Base-by-base conservation (phyloP, 148 eudicot species). In the Chenopodium album region DNA sequence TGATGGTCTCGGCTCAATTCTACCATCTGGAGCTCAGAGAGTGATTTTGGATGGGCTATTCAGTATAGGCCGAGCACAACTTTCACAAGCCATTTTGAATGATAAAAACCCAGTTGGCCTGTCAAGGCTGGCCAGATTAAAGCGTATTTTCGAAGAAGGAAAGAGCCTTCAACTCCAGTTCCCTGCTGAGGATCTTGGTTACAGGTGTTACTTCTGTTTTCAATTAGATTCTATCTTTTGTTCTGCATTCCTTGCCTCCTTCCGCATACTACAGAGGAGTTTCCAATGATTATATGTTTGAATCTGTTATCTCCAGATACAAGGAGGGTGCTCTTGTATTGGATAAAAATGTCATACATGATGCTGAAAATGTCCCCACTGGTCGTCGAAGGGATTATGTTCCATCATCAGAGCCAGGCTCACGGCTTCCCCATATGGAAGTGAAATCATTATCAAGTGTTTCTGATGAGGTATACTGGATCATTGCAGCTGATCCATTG, bases 141-240 rank as follows among this genome's bases (percentile, higher is more conserved):
- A 88, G 82, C 86, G 67, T 29, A 96, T 91, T 74, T 91, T 94
- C 92, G 95, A 94, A 85, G 95, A 90, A 85, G 99, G 99, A 89
- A 89, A 90, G 85, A 96, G 99, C 90, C 95, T 96, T 84, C 99
- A 96, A 86, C 93, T 96, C 59, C 98, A 96, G 85, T 96, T 96
- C 77, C 99, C 97, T 74, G 99, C 97, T n/a, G 99, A 94, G 85
- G 99, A 96, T 88, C 92, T 96, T 41, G 99, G 99, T 83, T 96
- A 92, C 88, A 89, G 98, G 99, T 92, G 85, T n/a, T 47, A 23
- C 46, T 69, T n/a, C 75, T 26, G 37, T 10, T 20, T 37, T 78
- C 23, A 63, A 3, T 31, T 68, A 67, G 20, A 13, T 68, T 73
- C 64, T 20, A 59, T 32, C 37, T 76, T 28, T 62, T 17, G 14